These are phyloP conservation scores for Geotrichum candidum DNA, from an alignment of 1,139 yeast species.

Conservation along the genomic window DNA sequence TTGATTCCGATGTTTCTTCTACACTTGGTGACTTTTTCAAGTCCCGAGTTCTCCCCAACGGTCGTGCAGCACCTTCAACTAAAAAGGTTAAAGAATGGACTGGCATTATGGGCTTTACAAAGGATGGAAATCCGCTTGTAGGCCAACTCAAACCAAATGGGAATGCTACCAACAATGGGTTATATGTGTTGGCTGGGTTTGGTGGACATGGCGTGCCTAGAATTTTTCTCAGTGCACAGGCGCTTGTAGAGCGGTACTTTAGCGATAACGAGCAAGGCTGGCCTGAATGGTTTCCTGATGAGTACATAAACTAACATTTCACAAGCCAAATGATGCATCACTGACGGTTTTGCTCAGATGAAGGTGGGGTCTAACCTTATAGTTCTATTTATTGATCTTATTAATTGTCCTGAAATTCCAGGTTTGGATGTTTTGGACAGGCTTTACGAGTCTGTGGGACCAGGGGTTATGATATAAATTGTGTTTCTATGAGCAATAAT, in stretches of 20 bases:
- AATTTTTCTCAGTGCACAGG: constrained; percentile 32
- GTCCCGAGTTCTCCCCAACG: constrained; percentile 19
- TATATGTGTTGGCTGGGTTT: constrained; percentile 37
- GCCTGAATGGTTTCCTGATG: constrained; percentile 27
- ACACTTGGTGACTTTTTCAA: constrained; percentile 21
- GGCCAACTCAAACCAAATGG: constrained; percentile 24
- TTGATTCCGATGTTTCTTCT: constrained; percentile 20
- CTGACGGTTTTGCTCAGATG: no score
- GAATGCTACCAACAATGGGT: neutral
- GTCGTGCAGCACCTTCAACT: neutral
- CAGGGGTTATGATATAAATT: no score
- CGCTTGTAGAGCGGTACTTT: constrained; percentile 22
- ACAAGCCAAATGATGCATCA: no score
- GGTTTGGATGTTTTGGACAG: no score
- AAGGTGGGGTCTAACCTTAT: no score
- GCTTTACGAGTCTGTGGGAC: no score
- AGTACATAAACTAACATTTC: constrained; percentile 14
- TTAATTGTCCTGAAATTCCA: no score
- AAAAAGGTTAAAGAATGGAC: constrained; percentile 33
- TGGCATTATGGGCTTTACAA: constrained; percentile 41
- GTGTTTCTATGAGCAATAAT: no score
- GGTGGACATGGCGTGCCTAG: constrained; percentile 49
- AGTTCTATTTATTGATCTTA: no score
- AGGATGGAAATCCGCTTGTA: constrained; percentile 36
- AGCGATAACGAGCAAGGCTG: constrained; percentile 12